Evolutionary conservation across 352 stramenopile genomes (phyloP), one percentile per base, ranked within the genome.

Genomic region (Pythium utonaiense): DNA sequence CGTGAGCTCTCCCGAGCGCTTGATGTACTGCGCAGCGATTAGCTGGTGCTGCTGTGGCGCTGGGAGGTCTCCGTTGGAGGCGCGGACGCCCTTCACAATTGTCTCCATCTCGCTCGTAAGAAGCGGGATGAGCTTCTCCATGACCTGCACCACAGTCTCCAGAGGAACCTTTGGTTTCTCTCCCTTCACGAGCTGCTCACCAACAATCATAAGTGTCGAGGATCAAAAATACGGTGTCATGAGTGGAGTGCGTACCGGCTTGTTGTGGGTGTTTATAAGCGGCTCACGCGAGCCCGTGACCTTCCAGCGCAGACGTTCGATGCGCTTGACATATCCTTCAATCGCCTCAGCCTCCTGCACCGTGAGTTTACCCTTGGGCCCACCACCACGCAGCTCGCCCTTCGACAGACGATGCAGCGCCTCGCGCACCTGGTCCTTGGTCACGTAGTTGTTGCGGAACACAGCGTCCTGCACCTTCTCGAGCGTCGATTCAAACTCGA

Each of bases 401-500:
- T 69, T 63, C 53, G 81, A 70, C 19, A 93, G 64, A 31, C 71
- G 73, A 56, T 85, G 69, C 68, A 93, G 75, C 25, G 84, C 84
- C 28, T 89, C 80, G 33, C 79, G 71, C 31, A 93, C 84, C 34
- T 93, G 82, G 49, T 83, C 70, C 47, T 93, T 91, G 44, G 75
- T 82, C 55, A 91, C 80, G 67, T 90, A 86, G 60, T 93, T 83
- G 66, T 93, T 92, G 40, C 82, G 78, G 53, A 93, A 93, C 13
- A 93, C 84, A 0, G 82, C 80, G 64, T 91, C 82, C 62, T 93
- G 84, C 36, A 93, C 84, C 60, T 83, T 86, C 56, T 89, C 79
- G 8, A 93, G 71, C 61, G 83, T 87, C 10, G 73, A 77, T 66
- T 93, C 84, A 52, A 93, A 93, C 28, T 74, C 73, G 31, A 92